These are phyloP conservation scores for Diphasiastrum complanatum DNA, from an alignment of 83 land plant species.

Conservation along the genomic window DNA sequence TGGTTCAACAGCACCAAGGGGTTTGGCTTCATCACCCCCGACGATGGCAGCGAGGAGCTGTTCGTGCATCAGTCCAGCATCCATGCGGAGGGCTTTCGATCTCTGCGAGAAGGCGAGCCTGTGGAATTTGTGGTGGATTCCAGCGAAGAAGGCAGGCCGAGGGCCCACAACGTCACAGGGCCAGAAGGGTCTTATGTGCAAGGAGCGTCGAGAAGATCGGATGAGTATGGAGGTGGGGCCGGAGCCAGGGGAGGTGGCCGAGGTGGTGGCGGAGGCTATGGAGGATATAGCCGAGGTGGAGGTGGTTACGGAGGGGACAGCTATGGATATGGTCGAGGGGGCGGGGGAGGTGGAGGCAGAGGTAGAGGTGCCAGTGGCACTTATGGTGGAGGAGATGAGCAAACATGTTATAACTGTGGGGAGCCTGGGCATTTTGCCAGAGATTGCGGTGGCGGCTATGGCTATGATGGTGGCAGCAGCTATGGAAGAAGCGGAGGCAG, in stretches of 20 bases:
- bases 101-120: conserved; percentile 17
- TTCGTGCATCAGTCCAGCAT: conserved; percentile 23
- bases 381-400: too few relatives aligned
- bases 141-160: conserved; percentile 16
- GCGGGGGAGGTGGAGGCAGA: conserved; percentile 1
- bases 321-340: neutral
- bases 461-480: too few relatives aligned
- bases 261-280: conserved; percentile 3
- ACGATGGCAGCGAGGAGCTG: conserved; percentile 21
- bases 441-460: too few relatives aligned
- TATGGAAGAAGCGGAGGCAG: too few relatives aligned
- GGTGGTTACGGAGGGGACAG: neutral
- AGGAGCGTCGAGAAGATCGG: conserved; percentile 4
- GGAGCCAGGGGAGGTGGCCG: neutral
- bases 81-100: conserved; percentile 17
- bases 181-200: conserved; percentile 13
- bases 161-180: conserved; percentile 19
- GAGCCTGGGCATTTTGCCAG: neutral
- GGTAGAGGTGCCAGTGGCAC: too few relatives aligned
- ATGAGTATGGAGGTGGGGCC: neutral
- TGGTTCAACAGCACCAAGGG: conserved; percentile 29
- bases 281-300: neutral
- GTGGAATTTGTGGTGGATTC: conserved; percentile 16
- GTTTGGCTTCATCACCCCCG: conserved; percentile 17
- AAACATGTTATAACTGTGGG: neutral